Base-by-base conservation (phyloP, 148 eudicot genomes). In the Spergularia marina region DNA sequence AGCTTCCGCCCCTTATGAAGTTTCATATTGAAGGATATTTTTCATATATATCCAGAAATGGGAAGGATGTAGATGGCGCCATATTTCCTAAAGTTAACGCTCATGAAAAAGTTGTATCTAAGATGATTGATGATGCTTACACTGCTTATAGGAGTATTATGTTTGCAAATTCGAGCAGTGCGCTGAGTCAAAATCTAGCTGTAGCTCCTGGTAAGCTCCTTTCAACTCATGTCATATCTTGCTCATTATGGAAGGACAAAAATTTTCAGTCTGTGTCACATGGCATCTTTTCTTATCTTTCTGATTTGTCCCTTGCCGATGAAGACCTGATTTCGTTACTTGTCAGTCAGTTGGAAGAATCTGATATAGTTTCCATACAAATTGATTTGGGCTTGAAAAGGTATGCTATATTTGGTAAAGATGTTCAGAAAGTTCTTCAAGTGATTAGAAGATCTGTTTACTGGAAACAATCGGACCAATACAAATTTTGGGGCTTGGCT, bases 381-480 rank as follows among this genome's bases (percentile, higher is more conserved):
- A 76, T 84, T 21, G 76, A 84, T 56, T 47, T 84, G 74, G 69
- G 71, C 56, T 44, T 84, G 73, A 82, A 73, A 76, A 81, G 81
- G 71, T 79, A 63, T 36, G 53, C 71, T 64, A 64, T 84, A 70
- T 84, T 84, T 70, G 87, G 87, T n/a, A 74, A 73, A 56, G 73
- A 75, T 69, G 70, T 82, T 67, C 52, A 16, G 59, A 73, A 63
- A 49, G 64, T 79, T 76, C 39, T 58, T 44, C 76, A 59, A 67
- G 23, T 84, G 10, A 65, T 84, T 64, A 57, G 68, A 77, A 79
- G 47, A 34, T 82, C 87, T 44, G 8, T 81, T 52, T 2, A 18
- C 25, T 84, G 87, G 87, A 76, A 69, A n/a, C 63, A 78, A 23
- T 53, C 74, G 25, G 76, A 82, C 49, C 87, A 79, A 47, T 76